A percentile compares a stretch with the other conserved stretches of the same genome.
Evolutionary conservation across 768 basidiomycete genomes (phyloP).

Genomic region (Pleurotus cornucopiae): DNA sequence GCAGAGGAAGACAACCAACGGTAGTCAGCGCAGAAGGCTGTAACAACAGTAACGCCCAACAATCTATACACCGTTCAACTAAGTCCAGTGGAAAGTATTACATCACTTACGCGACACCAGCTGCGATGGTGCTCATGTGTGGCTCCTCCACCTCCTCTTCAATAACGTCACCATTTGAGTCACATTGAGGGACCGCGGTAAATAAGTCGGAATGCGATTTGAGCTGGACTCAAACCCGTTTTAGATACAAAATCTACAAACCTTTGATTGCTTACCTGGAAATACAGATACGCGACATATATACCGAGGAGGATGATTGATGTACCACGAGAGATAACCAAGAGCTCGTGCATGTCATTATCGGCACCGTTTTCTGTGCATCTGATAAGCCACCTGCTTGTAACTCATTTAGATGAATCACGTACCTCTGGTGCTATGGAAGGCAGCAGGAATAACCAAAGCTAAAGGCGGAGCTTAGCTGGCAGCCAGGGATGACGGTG

Average conservation of each 20-base stretch:
- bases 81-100: neutral
- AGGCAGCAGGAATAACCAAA: constrained; percentile 89
- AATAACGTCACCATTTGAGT: constrained; percentile 14
- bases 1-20: constrained; percentile 41
- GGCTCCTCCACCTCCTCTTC: constrained; percentile 36
- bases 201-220: constrained; percentile 70
- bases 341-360: constrained; percentile 41
- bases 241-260: too few species aligned
- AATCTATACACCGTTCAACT: constrained; percentile 36
- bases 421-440: constrained; percentile 41
- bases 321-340: constrained; percentile 78
- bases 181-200: constrained; percentile 12
- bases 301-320: constrained; percentile 69
- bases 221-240: constrained; percentile 37
- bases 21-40: constrained; percentile 87
- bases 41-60: constrained; percentile 70
- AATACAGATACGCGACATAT: constrained; percentile 71
- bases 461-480: constrained; percentile 29
- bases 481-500: too few species aligned
- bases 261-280: constrained; percentile 46
- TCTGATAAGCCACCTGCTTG: neutral
- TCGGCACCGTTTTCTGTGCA: constrained; percentile 7
- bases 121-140: constrained; percentile 70
- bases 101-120: constrained; percentile 48
- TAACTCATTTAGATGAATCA: too few species aligned